Base-by-base conservation (phyloP, 2,329 filamentous ascomycete species). In the Diaporthe caulivora region DNA sequence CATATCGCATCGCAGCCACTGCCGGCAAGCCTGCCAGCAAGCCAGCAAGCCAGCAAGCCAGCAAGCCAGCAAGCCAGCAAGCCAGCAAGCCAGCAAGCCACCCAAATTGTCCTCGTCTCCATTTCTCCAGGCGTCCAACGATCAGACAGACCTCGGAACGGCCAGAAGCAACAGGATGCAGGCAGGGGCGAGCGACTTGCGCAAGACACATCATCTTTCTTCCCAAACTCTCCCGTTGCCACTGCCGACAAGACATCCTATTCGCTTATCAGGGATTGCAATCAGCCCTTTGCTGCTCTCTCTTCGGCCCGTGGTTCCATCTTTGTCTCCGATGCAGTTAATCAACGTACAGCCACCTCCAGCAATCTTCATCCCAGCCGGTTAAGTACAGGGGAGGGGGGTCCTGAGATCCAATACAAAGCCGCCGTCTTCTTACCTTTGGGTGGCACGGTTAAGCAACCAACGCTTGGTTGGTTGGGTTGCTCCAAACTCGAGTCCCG, bases 281-380 rank as follows among this genome's bases (percentile, higher is more conserved):
- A 34, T 65, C 60, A 49, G n/a, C 13, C 11, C 13, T 65, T 11
- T 29, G 13, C 3, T 29, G 18, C 29, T n/a, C 62, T 40, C 13
- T 49, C 18, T 11, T 67, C 62, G 62, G 62, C 47, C 62, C 62
- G 62, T 29, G 47, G 62, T 67, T 67, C 62, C 62, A 67, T 67
- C 62, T 37, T 37, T 65, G 62, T 65, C 44, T 65, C 62, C 62
- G 31, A 51, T 51, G 44, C 44, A 26, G 62, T 51, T 29, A 49
- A 65, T 65, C 42, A 11, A 37, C 44, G 60, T 67, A 51, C 62
- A 67, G 62, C 62, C 44, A 67, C 62, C 62, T 67, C 62, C 62
- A 67, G 62, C 53, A 40, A 67, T 53, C 62, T 40, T 53, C 62
- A 40, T 21, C 47, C 47, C 62, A 26, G 47, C 47, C 31, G 62